phyloP scores from a whole-genome alignment of 2,329 filamentous ascomycete genomes.

The Tolypocladium ophioglossoides region DNA sequence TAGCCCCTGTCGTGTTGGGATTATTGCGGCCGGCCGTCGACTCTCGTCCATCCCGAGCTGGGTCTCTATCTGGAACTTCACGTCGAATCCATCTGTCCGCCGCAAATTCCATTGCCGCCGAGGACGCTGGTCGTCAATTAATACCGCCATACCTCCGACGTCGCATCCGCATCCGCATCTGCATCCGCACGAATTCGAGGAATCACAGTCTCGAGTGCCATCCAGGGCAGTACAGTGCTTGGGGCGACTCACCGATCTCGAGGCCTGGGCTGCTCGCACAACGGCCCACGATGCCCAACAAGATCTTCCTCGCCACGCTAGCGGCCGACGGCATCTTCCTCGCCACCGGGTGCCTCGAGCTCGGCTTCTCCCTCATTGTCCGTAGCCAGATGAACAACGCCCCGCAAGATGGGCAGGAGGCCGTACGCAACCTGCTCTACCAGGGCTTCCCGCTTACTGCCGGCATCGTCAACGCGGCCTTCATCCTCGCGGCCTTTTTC shows the following conservation, averaged over 20 bases:
- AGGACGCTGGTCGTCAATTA: not conserved
- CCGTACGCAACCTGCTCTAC: slow-evolving; percentile 41
- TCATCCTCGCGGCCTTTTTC: slow-evolving; percentile 62
- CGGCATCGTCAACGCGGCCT: slow-evolving; percentile 59
- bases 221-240: not conserved
- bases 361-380: slow-evolving; percentile 45
- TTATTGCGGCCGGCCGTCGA: not conserved
- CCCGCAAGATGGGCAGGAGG: slow-evolving; percentile 34
- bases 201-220: not conserved
- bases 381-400: slow-evolving; percentile 31
- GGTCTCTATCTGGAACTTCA: not conserved
- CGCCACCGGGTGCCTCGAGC: slow-evolving; percentile 40
- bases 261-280: not conserved
- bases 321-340: slow-evolving; percentile 40
- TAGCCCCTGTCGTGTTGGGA: not conserved
- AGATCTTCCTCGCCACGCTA: slow-evolving; percentile 39
- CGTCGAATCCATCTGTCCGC: not conserved
- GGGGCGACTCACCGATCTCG: not conserved
- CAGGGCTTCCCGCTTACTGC: slow-evolving; percentile 47
- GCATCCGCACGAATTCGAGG: not conserved
- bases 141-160: not conserved
- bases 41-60: not conserved
- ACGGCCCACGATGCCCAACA: slow-evolving; percentile 37
- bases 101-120: not conserved
- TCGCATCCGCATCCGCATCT: not conserved